Evolutionary conservation across 208 protist species (phyloP).

Genomic region (Acanthamoeba castellanii): DNA sequence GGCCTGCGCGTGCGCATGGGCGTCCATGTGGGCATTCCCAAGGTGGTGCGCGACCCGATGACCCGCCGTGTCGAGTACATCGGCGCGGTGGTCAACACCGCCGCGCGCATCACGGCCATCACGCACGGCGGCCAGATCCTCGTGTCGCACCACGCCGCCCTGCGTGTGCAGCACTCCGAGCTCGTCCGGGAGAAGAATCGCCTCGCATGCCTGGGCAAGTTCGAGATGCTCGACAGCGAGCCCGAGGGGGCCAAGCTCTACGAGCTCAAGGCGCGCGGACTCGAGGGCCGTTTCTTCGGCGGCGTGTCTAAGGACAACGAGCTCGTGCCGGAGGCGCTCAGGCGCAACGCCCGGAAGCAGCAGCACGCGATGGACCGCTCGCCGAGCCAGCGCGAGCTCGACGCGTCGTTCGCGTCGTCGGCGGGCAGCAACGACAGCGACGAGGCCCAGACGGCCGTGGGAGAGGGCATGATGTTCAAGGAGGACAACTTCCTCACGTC

Average conservation of each 20-base stretch:
- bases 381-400: background rate
- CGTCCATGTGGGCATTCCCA: slow-evolving; percentile 27
- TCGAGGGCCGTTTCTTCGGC: slow-evolving; percentile 61
- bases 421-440: background rate
- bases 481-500: slow-evolving; percentile 67
- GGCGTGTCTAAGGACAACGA: background rate
- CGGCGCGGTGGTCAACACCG: slow-evolving; percentile 1
- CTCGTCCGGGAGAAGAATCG: background rate
- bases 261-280: slow-evolving; percentile 1
- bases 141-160: background rate
- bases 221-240: slow-evolving; percentile 1
- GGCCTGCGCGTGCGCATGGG: slow-evolving; percentile 71
- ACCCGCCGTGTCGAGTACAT: slow-evolving; percentile 57
- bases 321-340: background rate
- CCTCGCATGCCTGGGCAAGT: background rate
- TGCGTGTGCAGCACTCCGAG: background rate
- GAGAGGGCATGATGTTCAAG: slow-evolving; percentile 38
- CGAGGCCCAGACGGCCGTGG: slow-evolving; percentile 33
- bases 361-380: background rate
- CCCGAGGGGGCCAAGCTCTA: slow-evolving; percentile 21
- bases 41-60: slow-evolving; percentile 28
- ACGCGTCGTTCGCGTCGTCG: background rate
- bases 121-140: slow-evolving; percentile 68
- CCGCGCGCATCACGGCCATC: slow-evolving; percentile 29
- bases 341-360: background rate